Percentiles rank a stretch among this genome's conserved stretches.
phyloP scores from a whole-genome alignment of 495 filamentous ascomycete genomes.

The Baudoinia panamericana region DNA sequence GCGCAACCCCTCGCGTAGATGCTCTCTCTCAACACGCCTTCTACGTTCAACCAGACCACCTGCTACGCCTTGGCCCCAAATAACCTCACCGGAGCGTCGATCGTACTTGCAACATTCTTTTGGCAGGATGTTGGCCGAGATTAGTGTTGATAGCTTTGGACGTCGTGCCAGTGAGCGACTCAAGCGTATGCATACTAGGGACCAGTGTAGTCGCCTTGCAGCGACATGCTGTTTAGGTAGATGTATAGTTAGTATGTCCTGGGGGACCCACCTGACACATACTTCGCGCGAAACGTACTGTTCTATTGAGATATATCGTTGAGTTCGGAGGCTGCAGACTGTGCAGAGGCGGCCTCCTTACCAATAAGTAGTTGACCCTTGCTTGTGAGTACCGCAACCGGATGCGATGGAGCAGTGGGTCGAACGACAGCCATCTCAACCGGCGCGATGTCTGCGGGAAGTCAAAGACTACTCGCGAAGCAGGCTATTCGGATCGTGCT shows the following conservation, averaged over 20 bases:
- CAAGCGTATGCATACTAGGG: constrained; percentile 18
- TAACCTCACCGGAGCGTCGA: constrained; percentile 16
- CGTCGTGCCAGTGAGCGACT: constrained; percentile 18
- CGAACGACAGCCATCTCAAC: constrained; percentile 15
- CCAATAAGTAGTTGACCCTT: constrained; percentile 14
- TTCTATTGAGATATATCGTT: constrained; percentile 20
- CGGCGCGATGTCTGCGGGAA: constrained; percentile 17
- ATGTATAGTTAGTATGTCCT: too few species aligned
- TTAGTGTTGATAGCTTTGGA: constrained; percentile 15
- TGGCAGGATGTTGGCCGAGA: constrained; percentile 20
- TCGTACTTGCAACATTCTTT: constrained; percentile 21
- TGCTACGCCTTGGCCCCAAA: constrained; percentile 16
- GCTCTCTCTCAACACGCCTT: constrained; percentile 21
- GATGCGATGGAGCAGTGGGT: constrained; percentile 21
- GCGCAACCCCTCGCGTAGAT: constrained; percentile 19
- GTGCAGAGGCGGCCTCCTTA: constrained; percentile 14
- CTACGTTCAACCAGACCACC: constrained; percentile 19
- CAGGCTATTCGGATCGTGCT: too few species aligned
- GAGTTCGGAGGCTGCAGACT: constrained; percentile 16
- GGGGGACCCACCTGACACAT: too few species aligned
- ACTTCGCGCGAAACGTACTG: too few species aligned
- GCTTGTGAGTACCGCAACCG: constrained; percentile 11
- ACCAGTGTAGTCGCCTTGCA: constrained; percentile 17
- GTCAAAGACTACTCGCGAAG: too few species aligned
- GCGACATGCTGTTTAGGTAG: constrained; percentile 20